Evolutionary conservation across 257 asterid genomes (phyloP), one percentile per base, ranked within the genome.

Genomic region (Cruciata laevipes): DNA sequence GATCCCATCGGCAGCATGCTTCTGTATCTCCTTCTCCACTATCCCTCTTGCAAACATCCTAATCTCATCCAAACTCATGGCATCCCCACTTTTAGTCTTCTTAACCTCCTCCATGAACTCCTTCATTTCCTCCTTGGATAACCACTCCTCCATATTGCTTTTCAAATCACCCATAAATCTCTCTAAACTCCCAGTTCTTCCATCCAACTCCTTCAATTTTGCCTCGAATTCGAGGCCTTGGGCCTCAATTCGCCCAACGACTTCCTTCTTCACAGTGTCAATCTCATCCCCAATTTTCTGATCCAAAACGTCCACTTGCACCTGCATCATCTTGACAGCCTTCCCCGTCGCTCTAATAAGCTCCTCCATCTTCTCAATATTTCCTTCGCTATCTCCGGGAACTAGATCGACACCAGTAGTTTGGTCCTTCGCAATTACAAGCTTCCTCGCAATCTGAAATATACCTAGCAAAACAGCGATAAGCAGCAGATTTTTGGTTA

Each of bases 1-100:
- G 63, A 90, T 61, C 56, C 98, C 97, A 76, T 91, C 96, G 8
- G 96, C 96, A 0, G 92, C 92, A 27, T 86, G 96, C 77, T 71
- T 89, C 78, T 82, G 95, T 20, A 93, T 85, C 78, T 93, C 98
- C 75, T 75, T 86, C 79, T 78, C 81, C 60, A 87, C 86, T 21
- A 83, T 76, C 66, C 81, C 83, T 82, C 86, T 84, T 9, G 96
- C 98, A 66, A 77, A 91, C 40, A 44, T 76, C 73, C 66, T 80
- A 66, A 91, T 72, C 40, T 87, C 96, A 78, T 91, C 96, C 77
- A 91, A 71, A 79, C 71, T 89, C 76, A 78, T 58, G 31, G 58
- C 77, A 21, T 75, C 65, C 23, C 63, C 77, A 17, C 75, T 61
- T 32, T 74, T 80, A 69, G 57, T 49, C 77, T 84, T 86, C 74